Conservation (phyloP, 306 rosid species). For the Vachellia collinsii region DNA sequence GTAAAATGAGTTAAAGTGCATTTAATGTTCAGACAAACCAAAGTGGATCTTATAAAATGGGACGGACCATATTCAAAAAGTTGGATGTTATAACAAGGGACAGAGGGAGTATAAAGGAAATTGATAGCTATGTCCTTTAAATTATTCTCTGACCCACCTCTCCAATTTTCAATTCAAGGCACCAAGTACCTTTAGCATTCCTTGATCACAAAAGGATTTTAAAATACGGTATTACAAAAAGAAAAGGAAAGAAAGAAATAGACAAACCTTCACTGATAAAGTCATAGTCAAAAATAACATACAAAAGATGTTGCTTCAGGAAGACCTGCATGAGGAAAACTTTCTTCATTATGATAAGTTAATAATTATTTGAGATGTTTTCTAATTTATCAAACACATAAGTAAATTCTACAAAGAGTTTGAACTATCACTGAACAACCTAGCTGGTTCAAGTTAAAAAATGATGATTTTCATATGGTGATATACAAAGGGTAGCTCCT, state of each 20-base stretch:
- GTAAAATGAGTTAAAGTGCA: no score
- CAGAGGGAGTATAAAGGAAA: background rate
- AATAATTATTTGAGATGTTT: background rate
- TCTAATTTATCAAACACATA: background rate
- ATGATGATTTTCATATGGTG: background rate
- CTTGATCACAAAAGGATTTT: slow-evolving; percentile 25
- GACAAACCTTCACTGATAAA: slow-evolving; percentile 65
- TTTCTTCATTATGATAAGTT: slow-evolving; percentile 1
- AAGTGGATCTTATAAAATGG: no score
- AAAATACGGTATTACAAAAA: background rate
- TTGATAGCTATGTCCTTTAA: background rate
- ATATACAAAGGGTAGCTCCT: slow-evolving; percentile 7
- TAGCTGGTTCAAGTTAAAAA: slow-evolving; percentile 14
- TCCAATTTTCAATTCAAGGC: slow-evolving; percentile 20
- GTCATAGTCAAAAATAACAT: slow-evolving; percentile 62
- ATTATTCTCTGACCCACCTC: slow-evolving; percentile 25
- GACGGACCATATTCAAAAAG: no score
- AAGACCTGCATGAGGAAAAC: slow-evolving; percentile 63
- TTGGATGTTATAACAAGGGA: no score
- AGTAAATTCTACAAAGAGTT: slow-evolving; percentile 24
- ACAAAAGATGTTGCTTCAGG: slow-evolving; percentile 79
- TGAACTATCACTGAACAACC: background rate
- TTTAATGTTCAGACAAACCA: no score
- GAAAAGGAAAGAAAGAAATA: slow-evolving; percentile 17
- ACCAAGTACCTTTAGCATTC: slow-evolving; percentile 11